Base-by-base conservation (phyloP, 179 eudicot genomes). In the Corrigiola litoralis region DNA sequence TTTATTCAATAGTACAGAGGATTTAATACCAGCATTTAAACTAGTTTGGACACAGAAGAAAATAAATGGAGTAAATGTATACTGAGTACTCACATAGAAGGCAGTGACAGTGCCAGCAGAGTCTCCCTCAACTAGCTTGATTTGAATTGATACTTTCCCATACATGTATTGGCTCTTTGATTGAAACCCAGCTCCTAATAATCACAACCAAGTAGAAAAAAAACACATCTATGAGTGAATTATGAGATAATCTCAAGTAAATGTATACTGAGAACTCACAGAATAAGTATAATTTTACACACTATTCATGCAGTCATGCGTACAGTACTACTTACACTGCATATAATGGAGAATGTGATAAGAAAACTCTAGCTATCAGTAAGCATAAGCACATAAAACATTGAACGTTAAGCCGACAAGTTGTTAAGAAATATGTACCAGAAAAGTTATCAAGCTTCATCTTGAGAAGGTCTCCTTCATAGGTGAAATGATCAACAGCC, bases 71-170 rank as follows among this genome's bases (percentile, higher is more conserved):
- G 49, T 28, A 10, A 58, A 36, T 1, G 5, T 31, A 24, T 2
- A 18, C 7, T 14, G 0, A 27, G 4, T 3, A 69, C 84, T 82
- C 73, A 89, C 96, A 61, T 89, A 89, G 76, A 71, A 89, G 29
- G 96, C 96, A 47, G 96, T 89, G 63, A 89, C 96, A 60, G 96
- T 88, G 42, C 96, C 96, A 23, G 96, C 96, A 25, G 96, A 88
- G 58, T 88, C 96, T 12, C 92, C 96, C 44, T 73, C 87, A 2
- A 89, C 90, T 4, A 89, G 85, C 80, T 86, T 89, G 50, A 89
- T 84, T 73, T 82, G 83, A 38, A 77, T 63, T 9, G 56, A 74
- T 21, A 86, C 88, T 74, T 76, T 89, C 18, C 96, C 96, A 48
- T 77, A 89, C 86, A 89, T 68, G 70, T 89, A 89, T 74, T 84